Percentiles rank a stretch among this genome's conserved stretches.
These are phyloP conservation scores for Carnegiea gigantea DNA, from an alignment of 179 eudicot genomes.

Conservation along the genomic window DNA sequence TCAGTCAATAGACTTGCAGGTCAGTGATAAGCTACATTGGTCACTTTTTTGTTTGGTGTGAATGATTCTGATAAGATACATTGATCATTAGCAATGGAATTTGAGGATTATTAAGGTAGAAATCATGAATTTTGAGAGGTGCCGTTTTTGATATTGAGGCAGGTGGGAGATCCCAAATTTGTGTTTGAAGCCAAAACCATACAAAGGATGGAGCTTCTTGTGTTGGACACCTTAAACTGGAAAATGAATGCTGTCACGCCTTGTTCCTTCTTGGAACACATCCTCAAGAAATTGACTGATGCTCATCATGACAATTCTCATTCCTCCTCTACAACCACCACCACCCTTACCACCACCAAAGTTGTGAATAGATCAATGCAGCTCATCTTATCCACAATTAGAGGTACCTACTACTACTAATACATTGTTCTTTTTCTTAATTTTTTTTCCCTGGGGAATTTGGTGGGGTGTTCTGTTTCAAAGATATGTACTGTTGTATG, in stretches of 20 bases:
- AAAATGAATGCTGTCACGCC: conserved; percentile 67
- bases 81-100: not conserved
- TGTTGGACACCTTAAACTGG: conserved; percentile 68
- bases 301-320: conserved; percentile 20
- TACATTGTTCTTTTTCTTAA: not conserved
- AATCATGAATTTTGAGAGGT: not conserved
- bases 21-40: conserved; percentile 24
- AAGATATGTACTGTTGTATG: conserved; percentile 1
- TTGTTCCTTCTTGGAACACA: conserved; percentile 60
- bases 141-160: conserved; percentile 21
- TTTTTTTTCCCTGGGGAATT: not conserved
- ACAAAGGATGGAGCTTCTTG: conserved; percentile 77
- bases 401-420: conserved; percentile 38
- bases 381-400: conserved; percentile 54
- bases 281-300: conserved; percentile 42
- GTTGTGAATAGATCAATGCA: conserved; percentile 50
- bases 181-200: conserved; percentile 80
- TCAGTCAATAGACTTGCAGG: conserved; percentile 61
- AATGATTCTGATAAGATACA: no score
- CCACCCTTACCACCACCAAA: not conserved
- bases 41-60: not conserved
- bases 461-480: conserved; percentile 3
- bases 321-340: conserved; percentile 7
- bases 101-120: not conserved
- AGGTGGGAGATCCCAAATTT: conserved; percentile 70